phyloP scores from a whole-genome alignment of 2,329 filamentous ascomycete species.

The Nigrospora sphaerica region DNA sequence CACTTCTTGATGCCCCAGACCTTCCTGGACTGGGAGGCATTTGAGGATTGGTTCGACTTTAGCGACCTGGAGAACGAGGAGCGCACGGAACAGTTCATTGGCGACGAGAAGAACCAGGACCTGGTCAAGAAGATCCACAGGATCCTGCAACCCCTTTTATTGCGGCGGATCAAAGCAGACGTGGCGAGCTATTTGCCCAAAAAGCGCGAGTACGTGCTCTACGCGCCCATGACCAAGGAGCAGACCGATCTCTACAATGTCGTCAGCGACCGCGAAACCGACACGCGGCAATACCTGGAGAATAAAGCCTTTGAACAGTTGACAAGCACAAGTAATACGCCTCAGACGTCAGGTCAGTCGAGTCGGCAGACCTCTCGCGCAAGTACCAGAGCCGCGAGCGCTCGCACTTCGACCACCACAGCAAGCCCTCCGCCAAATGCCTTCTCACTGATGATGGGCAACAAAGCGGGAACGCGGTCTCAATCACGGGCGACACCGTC shows the following conservation, averaged over 20 bases:
- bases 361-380: conserved; percentile 33
- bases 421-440: conserved; percentile 30
- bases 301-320: conserved; percentile 66
- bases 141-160: conserved; percentile 82
- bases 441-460: conserved; percentile 48
- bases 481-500: conserved; percentile 12
- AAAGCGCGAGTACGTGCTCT: conserved; percentile 93
- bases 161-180: conserved; percentile 86
- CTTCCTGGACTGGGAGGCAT: conserved; percentile 88
- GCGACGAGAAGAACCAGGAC: conserved; percentile 69
- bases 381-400: conserved; percentile 30
- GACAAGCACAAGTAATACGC: conserved; percentile 41
- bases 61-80: conserved; percentile 81
- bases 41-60: conserved; percentile 96
- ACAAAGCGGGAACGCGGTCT: conserved; percentile 17
- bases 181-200: conserved; percentile 88
- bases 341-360: conserved; percentile 22
- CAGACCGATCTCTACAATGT: conserved; percentile 83
- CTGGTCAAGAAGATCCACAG: conserved; percentile 85
- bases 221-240: conserved; percentile 82
- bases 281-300: conserved; percentile 71
- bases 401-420: conserved; percentile 11
- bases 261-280: conserved; percentile 48
- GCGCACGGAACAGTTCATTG: conserved; percentile 69
- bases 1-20: conserved; percentile 96